Base-by-base conservation (phyloP, 2,329 filamentous ascomycete species). In the Thielaviopsis musarum region DNA sequence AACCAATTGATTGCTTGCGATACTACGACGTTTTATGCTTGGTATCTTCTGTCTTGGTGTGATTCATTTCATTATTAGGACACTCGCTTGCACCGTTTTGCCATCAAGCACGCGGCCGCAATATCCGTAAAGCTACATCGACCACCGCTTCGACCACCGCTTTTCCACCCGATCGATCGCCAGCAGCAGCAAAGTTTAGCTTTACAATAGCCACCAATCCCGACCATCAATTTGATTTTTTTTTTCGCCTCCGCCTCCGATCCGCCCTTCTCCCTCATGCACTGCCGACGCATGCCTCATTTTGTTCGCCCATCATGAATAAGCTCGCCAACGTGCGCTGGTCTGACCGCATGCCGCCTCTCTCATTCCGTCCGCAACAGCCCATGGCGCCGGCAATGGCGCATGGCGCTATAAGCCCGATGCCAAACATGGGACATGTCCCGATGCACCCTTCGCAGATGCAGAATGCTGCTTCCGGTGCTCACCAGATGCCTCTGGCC, bases 251-350 rank as follows among this genome's bases (percentile, higher is more conserved):
- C 22, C 45, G 19, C 34, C 21, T 26, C 26, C 13, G 28, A 54
- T 28, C 24, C 24, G 34, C 30, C 15, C 9, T 19, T 22, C 34
- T 55, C 19, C 34, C 48, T 61, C 24, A 54, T 54, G 51, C 54
- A 51, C 52, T 26, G 28, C 19, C 52, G 30, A 54, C 61, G 56
- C 55, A 62, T 60, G 61, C 56, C 54, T 59, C 48, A 45, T 54
- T 19, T 56, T 28, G 19, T 38, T 55, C 51, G 57, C 54, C 64
- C 77, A 82, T 67, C 69, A 85, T 85, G 82, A 84, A 85, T 74
- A 85, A 84, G 74, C 72, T 85, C 72, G 79, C 80, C 71, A 83
- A 83, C 69, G 84, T 85, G 81, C 80, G 82, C 76, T 85, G 82
- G 82, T 79, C 80, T 70, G 81, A 83, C 73, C 78, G 81, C 76